Percentiles rank a stretch among this genome's conserved stretches.
Conservation (phyloP, 1,284 basidiomycete species). For the Apiotrichum domesticum region DNA sequence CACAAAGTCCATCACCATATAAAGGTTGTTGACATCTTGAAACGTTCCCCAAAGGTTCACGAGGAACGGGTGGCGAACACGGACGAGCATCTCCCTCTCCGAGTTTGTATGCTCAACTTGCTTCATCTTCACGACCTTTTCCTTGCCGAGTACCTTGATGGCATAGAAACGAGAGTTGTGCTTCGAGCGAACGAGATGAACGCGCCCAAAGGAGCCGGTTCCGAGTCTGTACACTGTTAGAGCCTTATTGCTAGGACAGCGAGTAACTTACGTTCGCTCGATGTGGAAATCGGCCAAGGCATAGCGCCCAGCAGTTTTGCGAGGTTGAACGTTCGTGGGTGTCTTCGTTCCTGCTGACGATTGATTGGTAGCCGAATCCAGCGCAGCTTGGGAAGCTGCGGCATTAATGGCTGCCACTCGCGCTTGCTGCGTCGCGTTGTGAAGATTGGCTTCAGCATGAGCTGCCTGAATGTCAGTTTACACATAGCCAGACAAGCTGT, state of each 20-base stretch:
- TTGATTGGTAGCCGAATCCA: conserved; percentile 27
- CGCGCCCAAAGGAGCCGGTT: conserved; percentile 90
- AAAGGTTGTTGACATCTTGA: conserved; percentile 86
- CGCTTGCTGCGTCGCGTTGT: conserved; percentile 47
- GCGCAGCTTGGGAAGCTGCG: conserved; percentile 43
- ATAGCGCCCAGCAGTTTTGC: conserved; percentile 52
- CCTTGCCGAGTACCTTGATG: conserved; percentile 89
- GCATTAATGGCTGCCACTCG: conserved; percentile 48
- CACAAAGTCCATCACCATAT: conserved; percentile 99
- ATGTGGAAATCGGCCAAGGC: conserved; percentile 51
- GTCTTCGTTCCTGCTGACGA: conserved; percentile 19
- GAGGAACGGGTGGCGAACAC: conserved; percentile 90
- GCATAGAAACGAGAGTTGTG: conserved; percentile 92
- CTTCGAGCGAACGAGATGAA: conserved; percentile 85
- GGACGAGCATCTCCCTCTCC: conserved; percentile 82
- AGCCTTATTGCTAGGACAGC: neutral
- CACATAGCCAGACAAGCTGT: no score
- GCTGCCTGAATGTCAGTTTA: conserved; percentile 32
- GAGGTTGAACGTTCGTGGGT: conserved; percentile 16
- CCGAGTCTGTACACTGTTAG: conserved; percentile 54
- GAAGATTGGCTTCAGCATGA: conserved; percentile 44
- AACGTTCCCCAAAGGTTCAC: conserved; percentile 98
- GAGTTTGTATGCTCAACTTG: conserved; percentile 98
- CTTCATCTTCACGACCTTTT: conserved; percentile 91
- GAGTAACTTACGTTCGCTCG: conserved; percentile 46